phyloP scores from a whole-genome alignment of 495 filamentous ascomycete species.

The Aspergillus cavernicola region DNA sequence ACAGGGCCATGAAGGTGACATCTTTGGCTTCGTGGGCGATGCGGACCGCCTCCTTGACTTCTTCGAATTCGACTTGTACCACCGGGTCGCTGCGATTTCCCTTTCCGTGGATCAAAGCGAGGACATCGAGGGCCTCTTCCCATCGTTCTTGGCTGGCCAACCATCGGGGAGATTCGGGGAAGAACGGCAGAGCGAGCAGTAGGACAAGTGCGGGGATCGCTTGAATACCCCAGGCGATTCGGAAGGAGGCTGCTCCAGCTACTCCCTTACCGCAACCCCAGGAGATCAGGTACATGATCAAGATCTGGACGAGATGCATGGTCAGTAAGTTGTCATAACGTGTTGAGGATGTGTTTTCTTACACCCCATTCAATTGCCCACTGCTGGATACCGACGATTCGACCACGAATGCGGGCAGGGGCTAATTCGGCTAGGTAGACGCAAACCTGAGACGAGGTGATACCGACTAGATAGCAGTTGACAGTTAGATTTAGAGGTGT shows the following conservation, averaged over 20 bases:
- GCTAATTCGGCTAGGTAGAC: conserved; percentile 78
- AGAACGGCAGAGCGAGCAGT: conserved; percentile 61
- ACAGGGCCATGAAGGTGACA: conserved; percentile 58
- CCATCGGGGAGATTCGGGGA: conserved; percentile 71
- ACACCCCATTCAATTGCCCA: conserved; percentile 68
- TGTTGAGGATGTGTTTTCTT: not conserved
- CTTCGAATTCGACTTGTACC: conserved; percentile 70
- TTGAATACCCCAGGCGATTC: conserved; percentile 71
- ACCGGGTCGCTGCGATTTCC: conserved; percentile 62
- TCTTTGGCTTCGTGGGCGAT: conserved; percentile 48
- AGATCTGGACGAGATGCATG: too few relatives aligned
- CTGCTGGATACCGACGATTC: conserved; percentile 71
- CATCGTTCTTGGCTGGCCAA: conserved; percentile 64
- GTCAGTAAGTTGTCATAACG: too few relatives aligned
- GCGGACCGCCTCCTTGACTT: conserved; percentile 58
- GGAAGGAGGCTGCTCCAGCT: conserved; percentile 53
- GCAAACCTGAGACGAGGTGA: conserved; percentile 74
- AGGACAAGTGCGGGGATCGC: conserved; percentile 63
- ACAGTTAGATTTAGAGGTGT: not conserved
- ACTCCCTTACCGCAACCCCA: conserved; percentile 60
- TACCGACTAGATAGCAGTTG: conserved; percentile 49
- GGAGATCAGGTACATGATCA: conserved; percentile 59
- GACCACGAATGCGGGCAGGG: conserved; percentile 61
- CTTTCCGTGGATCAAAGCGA: conserved; percentile 67
- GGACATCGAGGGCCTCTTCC: conserved; percentile 61